These are phyloP conservation scores for Diddensiella caesifluorescens DNA, from an alignment of 805 yeast genomes.

Conservation along the genomic window DNA sequence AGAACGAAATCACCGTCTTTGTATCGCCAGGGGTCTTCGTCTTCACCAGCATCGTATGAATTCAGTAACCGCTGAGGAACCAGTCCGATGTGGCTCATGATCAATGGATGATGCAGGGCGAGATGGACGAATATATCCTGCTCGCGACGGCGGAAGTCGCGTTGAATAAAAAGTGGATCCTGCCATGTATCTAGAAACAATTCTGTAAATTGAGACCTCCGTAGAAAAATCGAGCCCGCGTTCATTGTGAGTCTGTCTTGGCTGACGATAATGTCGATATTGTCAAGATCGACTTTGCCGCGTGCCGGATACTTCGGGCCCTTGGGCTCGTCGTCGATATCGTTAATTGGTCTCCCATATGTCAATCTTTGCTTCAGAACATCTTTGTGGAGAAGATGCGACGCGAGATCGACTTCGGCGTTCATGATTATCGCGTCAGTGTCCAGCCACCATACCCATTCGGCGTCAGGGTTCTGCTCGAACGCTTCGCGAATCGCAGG, in stretches of 20 bases:
- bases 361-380: slow-evolving; percentile 24
- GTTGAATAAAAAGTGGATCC: slow-evolving; percentile 20
- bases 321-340: slow-evolving; percentile 12
- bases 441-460: slow-evolving; percentile 39
- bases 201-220: slow-evolving; percentile 21
- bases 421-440: slow-evolving; percentile 34
- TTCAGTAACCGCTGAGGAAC: slow-evolving; percentile 31
- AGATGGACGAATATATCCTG: slow-evolving; percentile 23
- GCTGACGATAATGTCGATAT: slow-evolving; percentile 26
- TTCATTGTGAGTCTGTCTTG: slow-evolving; percentile 30
- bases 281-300: slow-evolving; percentile 19
- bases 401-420: slow-evolving; percentile 25
- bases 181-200: slow-evolving; percentile 30
- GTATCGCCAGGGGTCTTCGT: slow-evolving; percentile 8
- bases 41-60: slow-evolving; percentile 22
- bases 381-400: slow-evolving; percentile 27
- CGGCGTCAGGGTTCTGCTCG: slow-evolving; percentile 29
- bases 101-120: slow-evolving; percentile 16
- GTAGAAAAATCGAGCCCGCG: slow-evolving; percentile 32
- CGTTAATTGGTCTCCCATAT: slow-evolving; percentile 22
- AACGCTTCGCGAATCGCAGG: slow-evolving; percentile 32
- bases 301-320: slow-evolving; percentile 7
- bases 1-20: slow-evolving; percentile 28
- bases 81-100: slow-evolving; percentile 26
- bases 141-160: slow-evolving; percentile 21